Base-by-base conservation (phyloP, 192 early-diverging fungal genomes). In the Coemansia sp. region DNA sequence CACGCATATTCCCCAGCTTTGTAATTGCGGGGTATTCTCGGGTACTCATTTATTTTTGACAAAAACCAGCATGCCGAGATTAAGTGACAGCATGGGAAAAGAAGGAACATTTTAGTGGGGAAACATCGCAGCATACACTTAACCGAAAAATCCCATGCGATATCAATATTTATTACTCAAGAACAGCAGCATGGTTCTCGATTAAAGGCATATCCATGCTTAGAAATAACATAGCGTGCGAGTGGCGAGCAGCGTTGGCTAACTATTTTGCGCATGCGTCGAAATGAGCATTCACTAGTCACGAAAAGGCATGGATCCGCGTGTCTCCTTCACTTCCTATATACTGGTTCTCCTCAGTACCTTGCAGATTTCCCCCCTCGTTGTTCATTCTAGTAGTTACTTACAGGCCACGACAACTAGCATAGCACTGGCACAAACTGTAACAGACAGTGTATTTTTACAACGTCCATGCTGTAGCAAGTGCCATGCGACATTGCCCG, bases 91-190 rank as follows among this genome's bases (percentile, higher is more conserved):
- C 55, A 31, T 58, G 55, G 15, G 55, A 58, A 53, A 58, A 17
- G 8, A 10, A 48, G 46, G 46, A 48, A 48, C 46, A 9, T 48
- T 48, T 46, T 48, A 19, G 46, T 48, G 46, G 46, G n/a, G 46
- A 48, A 36, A 36, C 5, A 1, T 21, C n/a, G 19, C n/a, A 17
- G 6, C 46, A 9, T 48, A 21, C 19, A 48, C 46, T 0, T 17
- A 21, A 48, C 6, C 4, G 46, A 48, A 23, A 15, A 58, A 34
- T 58, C 55, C 55, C 55, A 58, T 58, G 55, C 55, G 55, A 29
- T 32, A 58, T 31, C 55, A 58, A 36, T 58, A 58, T 58, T 31
- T 14, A 58, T 58, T 58, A 58, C 14, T 31, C 29, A 58, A 32
- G 29, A 58, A 31, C 55, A 17, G 29, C 55, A 58, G 55, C 55